phyloP scores from a whole-genome alignment of 129 eudicot species.

The Flaveria sonorensis region DNA sequence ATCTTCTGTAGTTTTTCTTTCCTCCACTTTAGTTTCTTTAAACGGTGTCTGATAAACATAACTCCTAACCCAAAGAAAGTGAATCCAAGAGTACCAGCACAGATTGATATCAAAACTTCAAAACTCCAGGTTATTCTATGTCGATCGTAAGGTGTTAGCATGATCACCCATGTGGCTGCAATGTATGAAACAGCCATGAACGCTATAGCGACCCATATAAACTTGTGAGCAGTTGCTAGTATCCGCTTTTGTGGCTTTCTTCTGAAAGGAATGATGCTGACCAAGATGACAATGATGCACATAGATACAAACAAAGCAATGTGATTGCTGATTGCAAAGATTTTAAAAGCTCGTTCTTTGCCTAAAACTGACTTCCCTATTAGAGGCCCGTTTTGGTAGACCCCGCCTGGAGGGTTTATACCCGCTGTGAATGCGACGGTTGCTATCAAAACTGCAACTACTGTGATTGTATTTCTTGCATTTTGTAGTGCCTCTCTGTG shows the following conservation, averaged over 20 bases:
- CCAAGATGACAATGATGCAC: slow-evolving; percentile 37
- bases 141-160: background rate
- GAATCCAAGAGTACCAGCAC: slow-evolving; percentile 25
- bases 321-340: slow-evolving; percentile 39
- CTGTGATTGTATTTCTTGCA: slow-evolving; percentile 37
- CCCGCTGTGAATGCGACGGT: slow-evolving; percentile 44
- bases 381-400: slow-evolving; percentile 35
- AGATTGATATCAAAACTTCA: slow-evolving; percentile 19
- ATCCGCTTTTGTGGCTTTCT: slow-evolving; percentile 30
- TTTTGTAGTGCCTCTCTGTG: slow-evolving; percentile 36
- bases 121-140: slow-evolving; percentile 1
- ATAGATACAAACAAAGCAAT: slow-evolving; percentile 37
- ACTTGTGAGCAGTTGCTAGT: slow-evolving; percentile 30
- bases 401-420: slow-evolving; percentile 44
- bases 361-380: slow-evolving; percentile 31
- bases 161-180: slow-evolving; percentile 34
- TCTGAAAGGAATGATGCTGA: slow-evolving; percentile 41
- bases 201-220: slow-evolving; percentile 39
- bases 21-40: slow-evolving; percentile 18
- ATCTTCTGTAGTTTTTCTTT: background rate
- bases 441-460: slow-evolving; percentile 39
- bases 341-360: slow-evolving; percentile 31
- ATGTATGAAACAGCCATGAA: slow-evolving; percentile 44
- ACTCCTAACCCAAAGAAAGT: slow-evolving; percentile 19
- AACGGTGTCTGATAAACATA: slow-evolving; percentile 8